phyloP scores from a whole-genome alignment of 2,329 filamentous ascomycete species.

The Penicillium sumatraense region DNA sequence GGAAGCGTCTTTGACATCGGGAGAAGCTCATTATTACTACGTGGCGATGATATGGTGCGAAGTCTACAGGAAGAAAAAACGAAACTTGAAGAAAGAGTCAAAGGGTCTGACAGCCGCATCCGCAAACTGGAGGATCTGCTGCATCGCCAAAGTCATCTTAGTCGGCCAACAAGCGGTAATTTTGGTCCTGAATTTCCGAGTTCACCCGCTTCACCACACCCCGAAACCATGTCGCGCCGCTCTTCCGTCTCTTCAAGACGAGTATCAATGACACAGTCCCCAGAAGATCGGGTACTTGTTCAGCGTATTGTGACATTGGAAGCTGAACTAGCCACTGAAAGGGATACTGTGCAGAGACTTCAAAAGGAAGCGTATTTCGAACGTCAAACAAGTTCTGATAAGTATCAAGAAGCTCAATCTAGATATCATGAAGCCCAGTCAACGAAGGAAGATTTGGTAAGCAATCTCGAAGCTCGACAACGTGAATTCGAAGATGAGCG shows the following conservation, averaged over 20 bases:
- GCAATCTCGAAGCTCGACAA: slow-evolving; percentile 92
- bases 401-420: slow-evolving; percentile 81
- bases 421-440: slow-evolving; percentile 82
- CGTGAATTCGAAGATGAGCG: slow-evolving; percentile 86
- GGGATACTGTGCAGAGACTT: slow-evolving; percentile 66
- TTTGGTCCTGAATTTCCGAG: slow-evolving; percentile 49
- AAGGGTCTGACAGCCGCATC: slow-evolving; percentile 85
- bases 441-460: slow-evolving; percentile 90
- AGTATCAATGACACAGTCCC: slow-evolving; percentile 63
- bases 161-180: slow-evolving; percentile 57
- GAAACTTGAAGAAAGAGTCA: slow-evolving; percentile 73
- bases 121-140: slow-evolving; percentile 89
- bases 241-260: slow-evolving; percentile 66
- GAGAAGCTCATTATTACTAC: slow-evolving; percentile 81
- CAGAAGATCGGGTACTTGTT: slow-evolving; percentile 64
- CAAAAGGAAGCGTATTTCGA: slow-evolving; percentile 71
- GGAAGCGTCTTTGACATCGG: slow-evolving; percentile 93
- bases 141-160: slow-evolving; percentile 73
- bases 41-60: slow-evolving; percentile 80
- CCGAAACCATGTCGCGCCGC: slow-evolving; percentile 55
- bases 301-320: slow-evolving; percentile 72
- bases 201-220: slow-evolving; percentile 47
- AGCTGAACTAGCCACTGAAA: slow-evolving; percentile 75
- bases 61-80: slow-evolving; percentile 82
- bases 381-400: slow-evolving; percentile 65